A percentile compares a stretch with the other conserved stretches of the same genome.
These are phyloP conservation scores for Pyrrhoderma lamaoense DNA, from an alignment of 1,284 basidiomycete species.

Conservation along the genomic window DNA sequence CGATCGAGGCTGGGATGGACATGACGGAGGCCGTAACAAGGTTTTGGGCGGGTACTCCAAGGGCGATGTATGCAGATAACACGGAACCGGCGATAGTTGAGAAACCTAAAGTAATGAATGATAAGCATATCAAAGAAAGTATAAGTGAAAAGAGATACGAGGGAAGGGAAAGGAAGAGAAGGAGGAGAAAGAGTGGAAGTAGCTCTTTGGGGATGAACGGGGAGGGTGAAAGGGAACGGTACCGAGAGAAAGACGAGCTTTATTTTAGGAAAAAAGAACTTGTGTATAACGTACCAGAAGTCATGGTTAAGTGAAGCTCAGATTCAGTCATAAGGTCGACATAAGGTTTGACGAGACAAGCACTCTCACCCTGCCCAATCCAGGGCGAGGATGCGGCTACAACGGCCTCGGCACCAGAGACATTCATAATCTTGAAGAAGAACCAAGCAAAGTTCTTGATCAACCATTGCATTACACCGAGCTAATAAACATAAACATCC, in stretches of 20 bases:
- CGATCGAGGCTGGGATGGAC: constrained; percentile 90
- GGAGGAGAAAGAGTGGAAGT: neutral
- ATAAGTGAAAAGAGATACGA: neutral
- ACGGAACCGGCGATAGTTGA: constrained; percentile 90
- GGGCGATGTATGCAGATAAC: constrained; percentile 72
- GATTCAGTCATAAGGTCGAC: constrained; percentile 85
- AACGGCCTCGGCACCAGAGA: constrained; percentile 87
- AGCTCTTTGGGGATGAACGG: neutral
- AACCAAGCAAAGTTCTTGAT: constrained; percentile 84
- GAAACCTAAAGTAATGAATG: constrained; percentile 42
- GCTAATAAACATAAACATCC: constrained; percentile 25
- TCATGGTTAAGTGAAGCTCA: constrained; percentile 86
- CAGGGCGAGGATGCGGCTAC: constrained; percentile 89
- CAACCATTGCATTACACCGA: constrained; percentile 86
- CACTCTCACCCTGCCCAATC: constrained; percentile 85
- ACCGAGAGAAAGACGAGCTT: too few species aligned
- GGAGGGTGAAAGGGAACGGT: too few species aligned
- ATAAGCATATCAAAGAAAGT: neutral
- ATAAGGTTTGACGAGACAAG: constrained; percentile 80
- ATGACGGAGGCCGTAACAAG: constrained; percentile 88
- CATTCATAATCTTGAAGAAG: constrained; percentile 84
- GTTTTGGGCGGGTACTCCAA: constrained; percentile 80
- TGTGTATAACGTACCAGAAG: constrained; percentile 53
- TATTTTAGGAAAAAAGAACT: neutral
- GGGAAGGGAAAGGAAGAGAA: neutral